phyloP scores from a whole-genome alignment of 108 stramenopile genomes.

The Chaetoceros muelleri region DNA sequence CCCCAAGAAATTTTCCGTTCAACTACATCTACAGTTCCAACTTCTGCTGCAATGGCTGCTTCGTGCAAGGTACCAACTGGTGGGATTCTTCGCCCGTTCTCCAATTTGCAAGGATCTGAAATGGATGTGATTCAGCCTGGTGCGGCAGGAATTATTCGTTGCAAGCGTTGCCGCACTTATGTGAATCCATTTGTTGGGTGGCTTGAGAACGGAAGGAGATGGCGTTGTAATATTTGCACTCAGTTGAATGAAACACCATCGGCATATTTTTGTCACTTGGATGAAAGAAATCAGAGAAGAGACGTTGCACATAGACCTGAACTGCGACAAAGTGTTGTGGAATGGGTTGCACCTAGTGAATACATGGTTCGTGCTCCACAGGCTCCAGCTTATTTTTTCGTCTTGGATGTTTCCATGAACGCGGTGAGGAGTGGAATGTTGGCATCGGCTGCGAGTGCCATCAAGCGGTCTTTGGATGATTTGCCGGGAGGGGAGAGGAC shows the following conservation, averaged over 20 bases:
- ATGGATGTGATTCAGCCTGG: constrained; percentile 88
- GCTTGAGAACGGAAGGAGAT: constrained; percentile 90
- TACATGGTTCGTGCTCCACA: constrained; percentile 99
- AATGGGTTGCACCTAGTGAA: constrained; percentile 90
- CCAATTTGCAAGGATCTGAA: constrained; percentile 39
- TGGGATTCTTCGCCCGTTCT: constrained; percentile 69
- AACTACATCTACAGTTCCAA: constrained; percentile 42
- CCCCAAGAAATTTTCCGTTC: constrained; percentile 52
- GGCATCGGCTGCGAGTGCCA: constrained; percentile 59
- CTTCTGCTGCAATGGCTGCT: constrained; percentile 37
- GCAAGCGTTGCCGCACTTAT: constrained; percentile 96
- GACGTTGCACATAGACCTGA: constrained; percentile 90
- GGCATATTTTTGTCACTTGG: constrained; percentile 94
- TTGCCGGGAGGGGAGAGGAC: constrained; percentile 82
- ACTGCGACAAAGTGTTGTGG: constrained; percentile 76
- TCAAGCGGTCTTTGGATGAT: constrained; percentile 76
- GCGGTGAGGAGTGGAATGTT: constrained; percentile 87
- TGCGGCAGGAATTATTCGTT: constrained; percentile 91
- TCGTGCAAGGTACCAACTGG: constrained; percentile 63
- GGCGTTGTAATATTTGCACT: constrained; percentile 97
- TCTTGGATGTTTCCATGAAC: constrained; percentile 87
- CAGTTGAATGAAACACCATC: constrained; percentile 86
- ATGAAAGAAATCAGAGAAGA: constrained; percentile 76
- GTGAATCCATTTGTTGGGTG: constrained; percentile 98
- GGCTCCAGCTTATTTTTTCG: constrained; percentile 94